Base-by-base conservation (phyloP, 2,329 filamentous ascomycete genomes). In the Paraconiothyrium sp. region DNA sequence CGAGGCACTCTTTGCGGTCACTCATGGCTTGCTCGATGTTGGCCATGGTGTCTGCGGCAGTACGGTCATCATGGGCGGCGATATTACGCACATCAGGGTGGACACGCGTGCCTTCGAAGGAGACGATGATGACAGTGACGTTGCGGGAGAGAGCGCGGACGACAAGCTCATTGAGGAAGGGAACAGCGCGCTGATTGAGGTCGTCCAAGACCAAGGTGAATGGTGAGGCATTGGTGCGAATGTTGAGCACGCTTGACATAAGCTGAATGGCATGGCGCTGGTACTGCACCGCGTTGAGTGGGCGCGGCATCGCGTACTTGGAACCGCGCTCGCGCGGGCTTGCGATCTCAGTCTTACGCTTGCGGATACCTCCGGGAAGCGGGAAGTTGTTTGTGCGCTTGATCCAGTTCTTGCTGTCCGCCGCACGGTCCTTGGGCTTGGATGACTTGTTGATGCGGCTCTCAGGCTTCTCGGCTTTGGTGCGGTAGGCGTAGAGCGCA, bases 121-220 rank as follows among this genome's bases (percentile, higher is more conserved):
- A 91, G 44, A 97, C 82, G 71, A 92, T 90, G 22, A 96, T 85
- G 49, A 93, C 83, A 72, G 90, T 90, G 59, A 87, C 84, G 72
- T 90, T 71, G 34, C 72, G 68, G 16, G 70, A 74, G 20, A 73
- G 34, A 5, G 91, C 92, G 70, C 94, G 86, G 50, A 84, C 83
- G 57, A 92, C 87, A 78, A 94, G 92, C 78, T 97, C 93, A 20
- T 83, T 80, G 1, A 94, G 66, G 4, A 97, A 80, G 0, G 89
- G 89, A 34, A 83, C 84, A 7, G 89, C 92, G 30, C 89, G 88
- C 79, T 97, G 93, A 80, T 97, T 93, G 34, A 97, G 83, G 37
- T 86, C 92, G 78, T 98, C 94, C 59, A 97, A 84, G 3, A 97
- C 80, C 30, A 98, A 83, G 0, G 94, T 97, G 72, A 98, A 88